Evolutionary conservation across 1,139 yeast species (phyloP).

Genomic region (Lodderomyces orthopsilosis): DNA sequence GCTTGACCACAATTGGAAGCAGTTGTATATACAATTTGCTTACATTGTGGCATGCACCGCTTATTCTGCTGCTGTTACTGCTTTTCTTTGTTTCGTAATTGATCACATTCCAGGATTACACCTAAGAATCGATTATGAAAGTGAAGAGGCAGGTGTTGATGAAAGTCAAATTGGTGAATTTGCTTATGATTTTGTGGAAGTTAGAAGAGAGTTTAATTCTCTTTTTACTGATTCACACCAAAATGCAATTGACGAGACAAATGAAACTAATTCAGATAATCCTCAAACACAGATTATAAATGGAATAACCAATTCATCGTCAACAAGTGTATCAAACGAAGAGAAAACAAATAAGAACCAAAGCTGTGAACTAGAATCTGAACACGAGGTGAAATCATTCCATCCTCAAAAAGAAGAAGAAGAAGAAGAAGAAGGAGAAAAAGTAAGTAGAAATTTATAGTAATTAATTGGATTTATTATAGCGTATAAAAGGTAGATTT

Average conservation of each 20-base stretch:
- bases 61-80: constrained; percentile 76
- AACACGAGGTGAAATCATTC: not conserved
- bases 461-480: no score
- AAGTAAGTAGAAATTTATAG: not conserved
- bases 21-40: constrained; percentile 85
- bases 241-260: not conserved
- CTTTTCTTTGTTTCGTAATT: constrained; percentile 68
- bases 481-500: no score
- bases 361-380: not conserved
- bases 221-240: not conserved
- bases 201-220: constrained; percentile 74
- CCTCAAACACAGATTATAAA: not conserved
- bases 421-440: no score
- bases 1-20: constrained; percentile 87
- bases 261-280: not conserved
- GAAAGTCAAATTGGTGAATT: constrained; percentile 98
- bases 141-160: constrained; percentile 86
- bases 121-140: constrained; percentile 78
- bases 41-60: constrained; percentile 73
- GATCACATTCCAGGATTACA: constrained; percentile 80
- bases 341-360: not conserved
- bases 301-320: not conserved
- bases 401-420: not conserved
- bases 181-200: constrained; percentile 97
- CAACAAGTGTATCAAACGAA: not conserved